Base-by-base conservation (phyloP, 306 rosid genomes). In the Cicer chorassanicum region DNA sequence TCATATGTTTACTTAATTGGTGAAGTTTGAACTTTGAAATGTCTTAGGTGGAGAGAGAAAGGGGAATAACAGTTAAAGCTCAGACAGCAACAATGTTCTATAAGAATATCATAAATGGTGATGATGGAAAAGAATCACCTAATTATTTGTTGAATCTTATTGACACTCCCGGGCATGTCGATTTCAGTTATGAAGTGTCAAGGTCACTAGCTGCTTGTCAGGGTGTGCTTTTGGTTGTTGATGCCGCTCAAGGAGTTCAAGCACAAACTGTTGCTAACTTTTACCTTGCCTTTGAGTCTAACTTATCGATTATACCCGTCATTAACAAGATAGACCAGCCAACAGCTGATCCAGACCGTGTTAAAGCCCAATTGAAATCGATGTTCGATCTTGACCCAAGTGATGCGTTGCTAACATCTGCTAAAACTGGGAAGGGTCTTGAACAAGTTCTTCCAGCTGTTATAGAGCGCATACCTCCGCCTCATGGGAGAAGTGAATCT, bases 41-140 rank as follows among this genome's bases (percentile, higher is more conserved):
- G 14, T 74, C 56, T 57, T 85, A 93, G 96, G 98, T 93, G 78
- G 96, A 93, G 84, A 87, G 97, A 82, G 96, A 91, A 81, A 87
- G 97, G 71, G 98, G 98, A 61, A 91, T 93, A 75, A 91, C 98
- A 3, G 98, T 93, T 49, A 93, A 93, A 72, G 98, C 96, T 14
- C 97, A 94, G 82, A 94, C 98, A 49, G 97, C 98, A 60, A 94
- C 98, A 56, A 94, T 94, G 98, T 91, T 91, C 82, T 77, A 87
- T 82, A 84, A 80, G 84, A 67, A 83, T 75, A 75, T 49, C 19
- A 51, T 64, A 75, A 75, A 50, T 68, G 83, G 83, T 40, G 73
- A 69, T 9, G 60, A 70, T 44, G 87, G 9, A n/a, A 79, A 63
- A 19, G 86, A 76, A 65, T 66, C 83, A 48, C 73, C 76, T 16